Evolutionary conservation across 2,329 filamentous ascomycete species (phyloP).

Genomic region (Colletotrichum eremochloae): DNA sequence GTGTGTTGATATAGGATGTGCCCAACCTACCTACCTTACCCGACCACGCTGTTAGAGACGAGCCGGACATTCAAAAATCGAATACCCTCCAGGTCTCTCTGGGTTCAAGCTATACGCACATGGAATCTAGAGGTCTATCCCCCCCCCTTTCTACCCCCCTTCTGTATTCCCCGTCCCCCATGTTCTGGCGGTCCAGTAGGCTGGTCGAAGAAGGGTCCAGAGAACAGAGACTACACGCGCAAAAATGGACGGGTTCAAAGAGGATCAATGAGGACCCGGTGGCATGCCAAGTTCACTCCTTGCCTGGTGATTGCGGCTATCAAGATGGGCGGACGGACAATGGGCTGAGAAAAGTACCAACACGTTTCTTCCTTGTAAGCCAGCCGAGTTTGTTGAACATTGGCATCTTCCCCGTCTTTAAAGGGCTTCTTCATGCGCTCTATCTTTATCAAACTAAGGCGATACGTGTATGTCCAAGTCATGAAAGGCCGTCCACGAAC

Average conservation of each 20-base stretch:
- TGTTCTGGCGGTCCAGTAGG: neutral
- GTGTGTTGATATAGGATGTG: constrained; percentile 13
- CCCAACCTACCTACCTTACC: neutral
- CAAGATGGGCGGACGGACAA: neutral
- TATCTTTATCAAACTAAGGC: neutral
- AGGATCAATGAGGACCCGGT: neutral
- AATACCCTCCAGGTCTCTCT: constrained; percentile 12
- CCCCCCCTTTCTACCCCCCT: neutral
- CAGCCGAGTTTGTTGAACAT: neutral
- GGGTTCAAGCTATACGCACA: neutral
- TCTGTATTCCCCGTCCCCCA: neutral
- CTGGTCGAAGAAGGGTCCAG: neutral
- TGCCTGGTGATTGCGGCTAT: neutral
- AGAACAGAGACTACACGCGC: neutral
- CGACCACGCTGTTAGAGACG: neutral
- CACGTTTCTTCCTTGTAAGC: neutral
- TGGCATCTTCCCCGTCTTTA: neutral
- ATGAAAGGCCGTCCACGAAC: constrained; percentile 8
- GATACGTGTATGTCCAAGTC: neutral
- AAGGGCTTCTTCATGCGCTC: fast-evolving
- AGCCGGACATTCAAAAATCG: constrained; percentile 6
- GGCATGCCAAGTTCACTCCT: neutral
- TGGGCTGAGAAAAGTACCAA: neutral
- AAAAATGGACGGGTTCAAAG: neutral
- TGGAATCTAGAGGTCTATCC: neutral